A percentile compares a stretch with the other conserved stretches of the same genome.
These are phyloP conservation scores for Neckera pumila DNA, from an alignment of 225 moss, liverwort and hornwort species.

Conservation along the genomic window DNA sequence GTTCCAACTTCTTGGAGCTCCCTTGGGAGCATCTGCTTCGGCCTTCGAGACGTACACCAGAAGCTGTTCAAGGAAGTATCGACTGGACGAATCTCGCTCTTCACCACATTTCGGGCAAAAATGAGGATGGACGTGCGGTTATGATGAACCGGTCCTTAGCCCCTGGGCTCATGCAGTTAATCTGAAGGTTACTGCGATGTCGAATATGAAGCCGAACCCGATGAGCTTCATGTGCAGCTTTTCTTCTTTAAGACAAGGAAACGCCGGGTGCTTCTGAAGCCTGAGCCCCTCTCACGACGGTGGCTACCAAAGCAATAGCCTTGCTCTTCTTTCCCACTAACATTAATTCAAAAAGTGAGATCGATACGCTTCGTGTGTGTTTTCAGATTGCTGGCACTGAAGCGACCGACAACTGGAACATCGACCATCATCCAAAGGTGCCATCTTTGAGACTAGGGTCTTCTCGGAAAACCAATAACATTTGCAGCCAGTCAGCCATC, in stretches of 20 bases:
- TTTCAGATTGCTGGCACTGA: not conserved
- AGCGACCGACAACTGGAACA: not conserved
- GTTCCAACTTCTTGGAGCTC: not conserved
- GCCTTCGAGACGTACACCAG: not conserved
- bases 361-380: not conserved
- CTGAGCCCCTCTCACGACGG: not conserved
- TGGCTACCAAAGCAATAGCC: not conserved
- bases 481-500: not conserved
- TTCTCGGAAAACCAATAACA: not conserved
- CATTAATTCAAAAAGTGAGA: slow-evolving; percentile 6
- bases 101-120: not conserved
- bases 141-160: not conserved
- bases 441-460: not conserved
- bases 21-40: not conserved
- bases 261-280: not conserved
- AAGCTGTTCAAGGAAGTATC: not conserved
- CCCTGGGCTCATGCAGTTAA: not conserved
- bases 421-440: not conserved
- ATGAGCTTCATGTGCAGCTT: not conserved
- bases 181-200: not conserved
- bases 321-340: not conserved
- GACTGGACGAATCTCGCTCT: not conserved
- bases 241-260: not conserved
- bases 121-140: slow-evolving; percentile 7
- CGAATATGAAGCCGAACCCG: not conserved